phyloP scores from a whole-genome alignment of 208 protist genomes.

The Crithidia sp. region DNA sequence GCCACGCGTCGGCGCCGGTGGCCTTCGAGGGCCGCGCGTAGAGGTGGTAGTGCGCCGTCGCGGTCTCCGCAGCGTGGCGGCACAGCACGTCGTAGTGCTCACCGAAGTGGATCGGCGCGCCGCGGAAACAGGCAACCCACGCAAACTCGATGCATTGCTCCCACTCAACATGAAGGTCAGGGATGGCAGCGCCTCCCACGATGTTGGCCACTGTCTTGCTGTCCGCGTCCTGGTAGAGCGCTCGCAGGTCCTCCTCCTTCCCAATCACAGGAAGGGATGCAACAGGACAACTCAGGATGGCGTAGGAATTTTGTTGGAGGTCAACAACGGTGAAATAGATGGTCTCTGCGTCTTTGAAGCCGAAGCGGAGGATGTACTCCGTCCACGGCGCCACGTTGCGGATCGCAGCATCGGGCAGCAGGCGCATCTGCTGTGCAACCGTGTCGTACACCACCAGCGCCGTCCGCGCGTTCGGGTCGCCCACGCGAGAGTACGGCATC shows the following conservation, averaged over 20 bases:
- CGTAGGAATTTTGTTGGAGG: slow-evolving; percentile 72
- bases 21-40: slow-evolving; percentile 40
- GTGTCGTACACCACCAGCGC: slow-evolving; percentile 66
- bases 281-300: slow-evolving; percentile 64
- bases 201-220: slow-evolving; percentile 21
- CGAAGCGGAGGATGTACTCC: slow-evolving; percentile 88
- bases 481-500: slow-evolving; percentile 83
- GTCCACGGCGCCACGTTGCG: slow-evolving; percentile 50
- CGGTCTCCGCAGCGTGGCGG: slow-evolving; percentile 56
- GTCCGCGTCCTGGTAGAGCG: slow-evolving; percentile 30
- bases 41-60: slow-evolving; percentile 69
- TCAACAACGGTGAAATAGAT: slow-evolving; percentile 74
- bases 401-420: slow-evolving; percentile 55
- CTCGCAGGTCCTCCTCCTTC: slow-evolving; percentile 35
- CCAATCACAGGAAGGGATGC: slow-evolving; percentile 46
- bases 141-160: slow-evolving; percentile 70
- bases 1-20: slow-evolving; percentile 39
- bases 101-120: slow-evolving; percentile 57
- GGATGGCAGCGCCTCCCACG: slow-evolving; percentile 12
- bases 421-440: slow-evolving; percentile 32
- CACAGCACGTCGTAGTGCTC: slow-evolving; percentile 59
- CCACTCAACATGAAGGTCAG: slow-evolving; percentile 47
- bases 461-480: slow-evolving; percentile 71
- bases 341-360: slow-evolving; percentile 68
- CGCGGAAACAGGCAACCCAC: slow-evolving; percentile 69